Evolutionary conservation across 225 moss, liverwort and hornwort species (phyloP).

Genomic region (Bryum argenteum): DNA sequence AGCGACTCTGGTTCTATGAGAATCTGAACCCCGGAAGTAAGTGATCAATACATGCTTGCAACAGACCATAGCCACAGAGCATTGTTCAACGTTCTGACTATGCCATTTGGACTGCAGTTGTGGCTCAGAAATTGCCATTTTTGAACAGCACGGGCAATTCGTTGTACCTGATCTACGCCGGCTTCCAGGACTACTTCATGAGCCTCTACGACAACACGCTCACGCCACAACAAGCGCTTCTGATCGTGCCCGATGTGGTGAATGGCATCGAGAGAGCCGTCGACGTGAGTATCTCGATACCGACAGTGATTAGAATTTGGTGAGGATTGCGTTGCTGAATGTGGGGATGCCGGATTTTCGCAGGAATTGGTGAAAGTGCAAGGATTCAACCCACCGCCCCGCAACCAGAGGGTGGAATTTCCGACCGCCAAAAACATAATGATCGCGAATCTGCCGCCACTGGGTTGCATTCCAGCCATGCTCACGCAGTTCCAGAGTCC

Average conservation of each 20-base stretch:
- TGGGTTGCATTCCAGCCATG: constrained; percentile 61
- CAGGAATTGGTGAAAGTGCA: constrained; percentile 41
- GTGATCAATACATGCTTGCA: background rate
- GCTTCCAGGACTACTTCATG: constrained; percentile 54
- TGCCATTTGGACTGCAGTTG: constrained; percentile 1
- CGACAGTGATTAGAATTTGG: background rate
- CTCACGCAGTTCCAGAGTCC: constrained; percentile 46
- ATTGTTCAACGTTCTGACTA: too few relatives aligned
- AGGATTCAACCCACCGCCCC: constrained; percentile 27
- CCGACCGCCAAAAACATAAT: constrained; percentile 38
- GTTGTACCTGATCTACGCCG: constrained; percentile 45
- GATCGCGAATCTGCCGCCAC: constrained; percentile 51
- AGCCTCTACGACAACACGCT: constrained; percentile 42
- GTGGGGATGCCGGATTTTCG: background rate
- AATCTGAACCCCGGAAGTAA: constrained; percentile 35
- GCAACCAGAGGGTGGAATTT: background rate
- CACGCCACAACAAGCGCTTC: constrained; percentile 32
- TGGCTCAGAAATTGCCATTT: constrained; percentile 32
- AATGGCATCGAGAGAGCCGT: constrained; percentile 32
- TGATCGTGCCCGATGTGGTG: constrained; percentile 45
- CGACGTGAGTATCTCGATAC: constrained; percentile 27
- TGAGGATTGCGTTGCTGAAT: too few relatives aligned
- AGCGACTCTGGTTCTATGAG: constrained; percentile 48
- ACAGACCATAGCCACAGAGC: too few relatives aligned
- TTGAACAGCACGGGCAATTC: constrained; percentile 34